Percentiles rank a stretch among this genome's conserved stretches.
Conservation (phyloP, 192 early-diverging fungal species). For the Entophlyctis luteolus region DNA sequence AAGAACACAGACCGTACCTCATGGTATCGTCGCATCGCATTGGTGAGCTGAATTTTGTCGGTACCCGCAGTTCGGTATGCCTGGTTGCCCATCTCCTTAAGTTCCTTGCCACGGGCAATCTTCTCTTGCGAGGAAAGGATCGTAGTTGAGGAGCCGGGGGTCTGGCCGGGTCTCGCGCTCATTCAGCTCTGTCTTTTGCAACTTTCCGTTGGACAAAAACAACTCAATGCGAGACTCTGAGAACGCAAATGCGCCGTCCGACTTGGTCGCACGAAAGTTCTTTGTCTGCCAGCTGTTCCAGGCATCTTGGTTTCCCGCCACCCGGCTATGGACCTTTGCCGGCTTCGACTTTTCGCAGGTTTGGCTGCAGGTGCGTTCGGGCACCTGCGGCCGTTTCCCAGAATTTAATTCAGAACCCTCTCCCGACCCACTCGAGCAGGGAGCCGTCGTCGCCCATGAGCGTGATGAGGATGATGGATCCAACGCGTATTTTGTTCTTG, state of each 20-base stretch:
- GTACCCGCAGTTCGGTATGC: constrained; percentile 36
- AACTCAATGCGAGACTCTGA: background rate
- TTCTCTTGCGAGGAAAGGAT: background rate
- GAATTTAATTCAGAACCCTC: background rate
- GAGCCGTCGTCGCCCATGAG: background rate
- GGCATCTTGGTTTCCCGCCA: background rate
- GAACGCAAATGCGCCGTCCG: background rate
- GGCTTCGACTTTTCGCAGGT: background rate
- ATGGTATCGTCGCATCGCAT: constrained; percentile 16
- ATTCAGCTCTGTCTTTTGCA: background rate
- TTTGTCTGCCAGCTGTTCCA: constrained; percentile 13
- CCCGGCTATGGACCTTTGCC: background rate
- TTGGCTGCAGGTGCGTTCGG: constrained; percentile 2
- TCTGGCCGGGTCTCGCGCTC: background rate
- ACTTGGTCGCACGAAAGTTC: constrained; percentile 14
- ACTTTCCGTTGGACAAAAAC: background rate
- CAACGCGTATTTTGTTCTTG: background rate
- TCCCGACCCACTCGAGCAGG: background rate
- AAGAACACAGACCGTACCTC: background rate
- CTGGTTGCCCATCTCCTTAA: constrained; percentile 43
- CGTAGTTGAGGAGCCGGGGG: background rate
- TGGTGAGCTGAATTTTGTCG: background rate
- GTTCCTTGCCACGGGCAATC: constrained; percentile 27
- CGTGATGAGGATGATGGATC: background rate
- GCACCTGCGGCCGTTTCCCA: too few relatives aligned